phyloP scores from a whole-genome alignment of 2,329 filamentous ascomycete genomes.

The Cadophora luteo-olivacea region DNA sequence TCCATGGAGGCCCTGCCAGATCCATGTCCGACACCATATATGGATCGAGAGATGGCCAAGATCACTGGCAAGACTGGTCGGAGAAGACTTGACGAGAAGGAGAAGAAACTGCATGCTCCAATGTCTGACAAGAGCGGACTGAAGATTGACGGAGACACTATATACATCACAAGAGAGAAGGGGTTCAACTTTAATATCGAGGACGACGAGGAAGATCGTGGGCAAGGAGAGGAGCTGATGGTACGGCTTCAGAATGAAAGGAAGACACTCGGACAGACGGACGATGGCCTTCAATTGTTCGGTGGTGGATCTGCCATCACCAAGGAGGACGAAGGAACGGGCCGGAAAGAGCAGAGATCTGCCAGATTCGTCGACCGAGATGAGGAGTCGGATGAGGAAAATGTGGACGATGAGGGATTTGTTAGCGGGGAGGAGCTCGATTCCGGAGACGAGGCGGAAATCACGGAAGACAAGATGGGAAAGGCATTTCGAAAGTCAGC shows the following conservation, averaged over 20 bases:
- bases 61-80: conserved; percentile 81
- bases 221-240: conserved; percentile 95
- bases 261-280: conserved; percentile 80
- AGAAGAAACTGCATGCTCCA: conserved; percentile 93
- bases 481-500: conserved; percentile 64
- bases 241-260: conserved; percentile 86
- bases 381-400: conserved; percentile 62
- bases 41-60: conserved; percentile 87
- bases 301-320: conserved; percentile 74
- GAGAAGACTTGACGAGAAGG: conserved; percentile 89
- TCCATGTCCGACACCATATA: conserved; percentile 91
- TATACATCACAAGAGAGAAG: conserved; percentile 80
- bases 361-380: conserved; percentile 66
- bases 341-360: conserved; percentile 64
- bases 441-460: conserved; percentile 62
- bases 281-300: conserved; percentile 86
- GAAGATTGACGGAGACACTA: conserved; percentile 94
- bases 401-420: conserved; percentile 57
- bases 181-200: conserved; percentile 79
- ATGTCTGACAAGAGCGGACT: conserved; percentile 98
- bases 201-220: conserved; percentile 70
- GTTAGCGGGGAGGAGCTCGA: conserved; percentile 44
- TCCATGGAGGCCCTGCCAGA: conserved; percentile 89
- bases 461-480: conserved; percentile 64
- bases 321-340: conserved; percentile 64